These are phyloP conservation scores for Aegilops longissima DNA, from an alignment of 176 grass and related monocot genomes.

Conservation along the genomic window DNA sequence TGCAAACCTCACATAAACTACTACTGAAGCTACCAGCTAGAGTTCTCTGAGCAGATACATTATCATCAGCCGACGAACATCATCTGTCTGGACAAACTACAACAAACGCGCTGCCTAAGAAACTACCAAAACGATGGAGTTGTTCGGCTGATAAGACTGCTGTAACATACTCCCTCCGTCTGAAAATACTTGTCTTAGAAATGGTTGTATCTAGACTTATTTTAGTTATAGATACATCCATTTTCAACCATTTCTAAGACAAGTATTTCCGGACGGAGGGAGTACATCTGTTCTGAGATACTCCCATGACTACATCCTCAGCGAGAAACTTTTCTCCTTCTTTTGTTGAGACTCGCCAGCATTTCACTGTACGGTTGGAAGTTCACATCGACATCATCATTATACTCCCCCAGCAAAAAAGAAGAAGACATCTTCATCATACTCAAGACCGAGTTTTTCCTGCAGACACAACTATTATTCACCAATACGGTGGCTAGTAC, in stretches of 20 bases:
- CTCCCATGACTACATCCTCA: conserved; percentile 21
- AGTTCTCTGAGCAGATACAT: not conserved
- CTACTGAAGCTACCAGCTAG: conserved; percentile 6
- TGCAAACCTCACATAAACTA: conserved; percentile 6
- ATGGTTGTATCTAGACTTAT: no score
- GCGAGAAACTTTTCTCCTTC: conserved; percentile 52
- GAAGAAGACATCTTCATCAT: conserved; percentile 69
- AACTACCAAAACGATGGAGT: conserved; percentile 8
- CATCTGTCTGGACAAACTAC: not conserved
- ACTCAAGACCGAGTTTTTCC: conserved; percentile 95
- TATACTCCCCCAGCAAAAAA: conserved; percentile 48
- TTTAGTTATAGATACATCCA: no score
- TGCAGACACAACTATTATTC: conserved; percentile 36
- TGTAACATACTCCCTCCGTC: no score
- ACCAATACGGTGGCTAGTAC: not conserved
- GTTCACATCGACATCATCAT: conserved; percentile 81
- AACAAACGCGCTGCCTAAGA: not conserved
- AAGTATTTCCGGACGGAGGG: no score
- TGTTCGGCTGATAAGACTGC: conserved; percentile 19
- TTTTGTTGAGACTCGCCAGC: conserved; percentile 58
- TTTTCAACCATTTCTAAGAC: no score
- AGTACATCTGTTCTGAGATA: conserved; percentile 27
- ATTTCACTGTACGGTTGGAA: conserved; percentile 64
- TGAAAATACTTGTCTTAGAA: no score
- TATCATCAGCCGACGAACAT: not conserved